Evolutionary conservation across 768 basidiomycete genomes (phyloP).

Genomic region (Mycena leptocephala): DNA sequence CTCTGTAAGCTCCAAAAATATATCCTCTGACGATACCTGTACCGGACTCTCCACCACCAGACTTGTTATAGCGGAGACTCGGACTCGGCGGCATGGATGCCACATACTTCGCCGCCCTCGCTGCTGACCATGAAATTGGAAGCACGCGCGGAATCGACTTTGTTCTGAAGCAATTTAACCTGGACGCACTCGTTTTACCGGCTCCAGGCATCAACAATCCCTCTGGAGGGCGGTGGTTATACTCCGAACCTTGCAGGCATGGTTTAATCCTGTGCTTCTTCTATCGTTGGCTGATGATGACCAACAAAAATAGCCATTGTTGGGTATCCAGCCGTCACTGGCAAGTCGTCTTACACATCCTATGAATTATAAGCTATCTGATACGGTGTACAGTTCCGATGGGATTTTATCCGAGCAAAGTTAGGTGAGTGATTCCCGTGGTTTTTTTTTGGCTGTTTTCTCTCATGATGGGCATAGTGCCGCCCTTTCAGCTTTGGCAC

Average conservation of each 20-base stretch:
- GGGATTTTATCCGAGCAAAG: conserved; percentile 69
- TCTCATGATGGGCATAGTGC: not conserved
- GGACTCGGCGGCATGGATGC: conserved; percentile 49
- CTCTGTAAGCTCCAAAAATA: conserved; percentile 46
- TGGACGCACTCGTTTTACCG: conserved; percentile 70
- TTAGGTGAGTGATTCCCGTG: conserved; percentile 37
- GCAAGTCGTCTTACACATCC: conserved; percentile 48
- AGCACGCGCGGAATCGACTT: conserved; percentile 71
- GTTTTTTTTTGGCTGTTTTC: not conserved
- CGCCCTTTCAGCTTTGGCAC: conserved; percentile 41
- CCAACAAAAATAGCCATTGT: conserved; percentile 63
- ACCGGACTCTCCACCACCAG: conserved; percentile 37
- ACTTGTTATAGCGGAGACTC: conserved; percentile 54
- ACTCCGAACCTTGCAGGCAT: conserved; percentile 25
- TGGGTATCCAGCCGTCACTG: conserved; percentile 78
- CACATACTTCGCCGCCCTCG: conserved; percentile 60
- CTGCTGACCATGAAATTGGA: conserved; percentile 62
- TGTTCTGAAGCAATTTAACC: conserved; percentile 57
- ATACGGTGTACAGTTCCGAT: conserved; percentile 62
- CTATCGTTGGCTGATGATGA: too few species aligned
- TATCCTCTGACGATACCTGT: not conserved
- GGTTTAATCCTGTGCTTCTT: too few species aligned
- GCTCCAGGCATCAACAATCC: conserved; percentile 54
- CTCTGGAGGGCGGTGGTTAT: conserved; percentile 51
- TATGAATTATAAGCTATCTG: not conserved